Conservation (phyloP, 257 asterid genomes). For the Scutellaria galericulata region DNA sequence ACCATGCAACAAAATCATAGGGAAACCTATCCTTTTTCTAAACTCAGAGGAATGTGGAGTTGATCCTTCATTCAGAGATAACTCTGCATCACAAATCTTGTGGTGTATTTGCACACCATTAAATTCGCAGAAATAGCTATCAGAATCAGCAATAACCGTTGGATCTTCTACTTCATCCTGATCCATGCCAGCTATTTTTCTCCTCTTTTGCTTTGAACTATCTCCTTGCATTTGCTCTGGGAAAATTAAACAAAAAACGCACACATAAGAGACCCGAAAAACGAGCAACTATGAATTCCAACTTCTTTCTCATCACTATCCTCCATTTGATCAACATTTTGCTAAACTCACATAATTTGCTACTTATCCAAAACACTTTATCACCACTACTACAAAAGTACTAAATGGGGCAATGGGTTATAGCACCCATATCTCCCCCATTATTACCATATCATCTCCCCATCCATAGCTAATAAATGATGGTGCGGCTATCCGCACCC, state of each 20-base stretch:
- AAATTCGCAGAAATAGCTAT: constrained; percentile 85
- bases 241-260: constrained; percentile 24
- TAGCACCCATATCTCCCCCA: too few species aligned
- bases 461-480: neutral
- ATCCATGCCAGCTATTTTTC: constrained; percentile 59
- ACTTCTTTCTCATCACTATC: neutral
- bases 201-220: constrained; percentile 33
- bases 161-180: constrained; percentile 85
- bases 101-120: constrained; percentile 90
- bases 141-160: constrained; percentile 69
- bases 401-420: too few species aligned
- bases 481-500: too few species aligned
- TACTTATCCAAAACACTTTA: constrained; percentile 1
- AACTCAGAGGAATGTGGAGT: constrained; percentile 38
- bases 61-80: constrained; percentile 36
- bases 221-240: constrained; percentile 56
- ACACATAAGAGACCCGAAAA: constrained; percentile 8
- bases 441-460: neutral
- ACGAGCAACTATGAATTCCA: neutral
- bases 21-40: constrained; percentile 48
- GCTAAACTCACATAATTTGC: constrained; percentile 6
- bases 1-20: constrained; percentile 90
- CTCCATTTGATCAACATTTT: neutral
- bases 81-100: constrained; percentile 65
- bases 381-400: neutral